Conservation (phyloP, 2,329 filamentous ascomycete genomes). For the Fusarium musae region DNA sequence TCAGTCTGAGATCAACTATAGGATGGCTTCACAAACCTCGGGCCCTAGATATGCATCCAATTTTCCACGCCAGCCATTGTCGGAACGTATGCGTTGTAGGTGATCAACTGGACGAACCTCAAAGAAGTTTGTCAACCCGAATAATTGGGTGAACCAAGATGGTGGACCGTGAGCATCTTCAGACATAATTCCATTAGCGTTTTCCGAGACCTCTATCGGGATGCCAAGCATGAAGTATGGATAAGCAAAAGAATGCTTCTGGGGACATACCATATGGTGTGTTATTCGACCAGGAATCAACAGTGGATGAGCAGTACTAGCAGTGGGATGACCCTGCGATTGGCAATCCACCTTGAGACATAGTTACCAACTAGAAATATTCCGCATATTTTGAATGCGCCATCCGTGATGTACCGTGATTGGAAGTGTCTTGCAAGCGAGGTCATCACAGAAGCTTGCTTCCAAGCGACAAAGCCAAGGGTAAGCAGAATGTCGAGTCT, state of each 20-base stretch:
- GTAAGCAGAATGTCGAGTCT: constrained; percentile 42
- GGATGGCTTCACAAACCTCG: constrained; percentile 56
- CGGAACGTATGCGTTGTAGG: constrained; percentile 63
- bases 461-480: constrained; percentile 40
- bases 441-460: constrained; percentile 1
- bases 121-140: constrained; percentile 61
- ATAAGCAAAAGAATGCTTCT: constrained; percentile 75
- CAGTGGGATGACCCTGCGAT: neutral
- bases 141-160: constrained; percentile 46
- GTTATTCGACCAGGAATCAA: constrained; percentile 74
- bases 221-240: constrained; percentile 77
- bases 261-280: constrained; percentile 74
- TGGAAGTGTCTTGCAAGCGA: constrained; percentile 1
- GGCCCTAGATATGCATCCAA: constrained; percentile 67
- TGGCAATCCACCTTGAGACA: neutral
- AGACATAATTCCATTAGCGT: constrained; percentile 67
- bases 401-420: neutral
- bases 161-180: constrained; percentile 44
- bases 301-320: constrained; percentile 51
- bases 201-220: constrained; percentile 71
- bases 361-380: neutral
- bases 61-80: constrained; percentile 70
- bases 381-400: neutral
- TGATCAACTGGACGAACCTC: constrained; percentile 70
- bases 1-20: constrained; percentile 10